Evolutionary conservation across 306 rosid species (phyloP), one percentile per base, ranked within the genome.

Genomic region (Erythrophleum fordii): DNA sequence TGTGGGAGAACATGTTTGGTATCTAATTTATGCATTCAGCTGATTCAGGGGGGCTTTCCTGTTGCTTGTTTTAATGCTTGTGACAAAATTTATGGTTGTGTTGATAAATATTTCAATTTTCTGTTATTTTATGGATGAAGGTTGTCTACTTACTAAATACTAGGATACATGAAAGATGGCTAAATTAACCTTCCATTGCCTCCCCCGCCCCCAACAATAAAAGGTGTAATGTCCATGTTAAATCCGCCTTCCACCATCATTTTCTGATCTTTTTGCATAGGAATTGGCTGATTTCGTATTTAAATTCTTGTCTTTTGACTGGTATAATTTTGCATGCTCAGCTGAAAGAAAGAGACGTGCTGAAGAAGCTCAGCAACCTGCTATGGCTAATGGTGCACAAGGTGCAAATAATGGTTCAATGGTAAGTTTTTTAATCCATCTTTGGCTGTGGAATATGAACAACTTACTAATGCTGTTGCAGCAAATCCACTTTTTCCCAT

Each of bases 291-390:
- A n/a, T n/a, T n/a, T n/a, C n/a, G n/a, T n/a, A n/a, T n/a, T n/a
- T n/a, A n/a, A n/a, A 65, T 68, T 69, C 61, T 74, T 69, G 18
- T 58, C n/a, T n/a, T n/a, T 75, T 62, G 76, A 25, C 65, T 56
- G 78, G 70, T 62, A 14, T 41, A 23, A 62, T 66, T 73, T 69
- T 83, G 28, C 75, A 41, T 81, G 62, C 81, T 61, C 96, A 92
- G 98, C 92, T 86, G 98, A 94, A 67, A 91, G 82, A 82, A 94
- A 91, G 86, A 77, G 84, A 66, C 90, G 90, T 25, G 62, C 85
- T 75, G 98, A 94, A 0, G 98, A 92, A 42, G 42, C 81, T 7
- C 90, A 70, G 6, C 98, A 85, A 65, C 79, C 93, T 80, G 56
- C 86, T 1, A 84, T 77, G 29, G 84, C 90, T n/a, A 94, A 91